Evolutionary conservation across 1,139 yeast genomes (phyloP), one percentile per base, ranked within the genome.

Genomic region (Magnusiomyces sp.): DNA sequence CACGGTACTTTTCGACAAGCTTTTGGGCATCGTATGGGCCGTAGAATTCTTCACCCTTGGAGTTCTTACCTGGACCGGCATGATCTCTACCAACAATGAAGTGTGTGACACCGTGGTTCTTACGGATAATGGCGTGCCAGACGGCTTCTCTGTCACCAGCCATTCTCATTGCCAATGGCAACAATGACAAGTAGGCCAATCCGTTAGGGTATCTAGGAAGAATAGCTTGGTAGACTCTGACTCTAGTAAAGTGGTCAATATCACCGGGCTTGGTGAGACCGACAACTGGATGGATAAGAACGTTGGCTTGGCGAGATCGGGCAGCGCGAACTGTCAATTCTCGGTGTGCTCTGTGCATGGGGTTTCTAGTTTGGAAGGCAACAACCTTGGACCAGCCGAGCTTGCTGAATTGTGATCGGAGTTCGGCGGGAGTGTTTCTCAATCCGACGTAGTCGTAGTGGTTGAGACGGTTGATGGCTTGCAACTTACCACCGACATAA

Each of bases 101-200:
- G 69, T 90, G 97, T 51, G 95, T 86, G 50, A 95, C 96, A 66
- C 97, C 97, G 67, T 84, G 89, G 71, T 90, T 90, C 75, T 89
- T 87, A 72, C 97, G 84, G 66, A 90, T 90, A 64, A 90, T 84
- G 27, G 97, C 96, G 67, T 90, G 97, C 97, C 97, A 90, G 49
- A 90, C 84, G 34, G 97, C 97, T 72, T 90, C 97, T 68, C 96
- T 82, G 69, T 92, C 97, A 69, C 97, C 97, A 55, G 95, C 97
- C 97, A 90, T 90, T 76, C 97, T 82, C 97, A 90, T 90, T 46
- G 97, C 97, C 62, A 90, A 75, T 16, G 97, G 97, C 63, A 90
- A 75, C 58, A 90, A 74, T 11, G 97, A 83, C 56, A 90, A 75
- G 58, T 87, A 80, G 11, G 97, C 97, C 77, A 90, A 82, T 52